Conservation (phyloP, 768 basidiomycete species). For the Pulveroboletus ravenelii region DNA sequence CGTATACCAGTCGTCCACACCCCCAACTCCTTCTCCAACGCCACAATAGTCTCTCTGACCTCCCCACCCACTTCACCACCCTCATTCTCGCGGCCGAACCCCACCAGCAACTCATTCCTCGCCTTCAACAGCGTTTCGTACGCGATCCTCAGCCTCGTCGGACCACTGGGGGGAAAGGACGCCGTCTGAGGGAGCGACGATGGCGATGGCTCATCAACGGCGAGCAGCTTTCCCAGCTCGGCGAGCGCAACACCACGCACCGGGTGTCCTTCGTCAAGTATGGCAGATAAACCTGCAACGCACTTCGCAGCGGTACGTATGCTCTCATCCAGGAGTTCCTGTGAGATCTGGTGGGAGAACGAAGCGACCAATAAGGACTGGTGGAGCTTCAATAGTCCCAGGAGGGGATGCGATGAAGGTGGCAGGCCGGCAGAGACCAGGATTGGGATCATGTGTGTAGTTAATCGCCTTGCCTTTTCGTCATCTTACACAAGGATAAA, state of each 20-base stretch:
- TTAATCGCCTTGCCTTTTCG: constrained; percentile 51
- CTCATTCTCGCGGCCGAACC: constrained; percentile 65
- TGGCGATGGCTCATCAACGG: constrained; percentile 67
- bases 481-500: constrained; percentile 41
- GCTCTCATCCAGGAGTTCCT: constrained; percentile 56
- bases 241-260: constrained; percentile 68
- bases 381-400: constrained; percentile 68
- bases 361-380: constrained; percentile 59
- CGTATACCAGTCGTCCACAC: constrained; percentile 63
- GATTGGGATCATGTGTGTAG: constrained; percentile 61
- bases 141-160: constrained; percentile 57
- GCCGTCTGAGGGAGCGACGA: constrained; percentile 12
- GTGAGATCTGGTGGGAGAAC: constrained; percentile 38
- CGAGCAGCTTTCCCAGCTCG: constrained; percentile 78
- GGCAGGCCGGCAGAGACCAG: constrained; percentile 55
- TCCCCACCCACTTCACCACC: constrained; percentile 70
- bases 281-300: constrained; percentile 45
- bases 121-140: constrained; percentile 62
- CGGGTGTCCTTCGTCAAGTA: constrained; percentile 69
- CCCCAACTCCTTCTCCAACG: constrained; percentile 67
- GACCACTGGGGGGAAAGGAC: constrained; percentile 64
- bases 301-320: constrained; percentile 55
- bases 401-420: constrained; percentile 70
- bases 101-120: constrained; percentile 54
- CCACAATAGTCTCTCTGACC: constrained; percentile 54